phyloP scores from a whole-genome alignment of 208 protist species.

The Phytomonas sp. region DNA sequence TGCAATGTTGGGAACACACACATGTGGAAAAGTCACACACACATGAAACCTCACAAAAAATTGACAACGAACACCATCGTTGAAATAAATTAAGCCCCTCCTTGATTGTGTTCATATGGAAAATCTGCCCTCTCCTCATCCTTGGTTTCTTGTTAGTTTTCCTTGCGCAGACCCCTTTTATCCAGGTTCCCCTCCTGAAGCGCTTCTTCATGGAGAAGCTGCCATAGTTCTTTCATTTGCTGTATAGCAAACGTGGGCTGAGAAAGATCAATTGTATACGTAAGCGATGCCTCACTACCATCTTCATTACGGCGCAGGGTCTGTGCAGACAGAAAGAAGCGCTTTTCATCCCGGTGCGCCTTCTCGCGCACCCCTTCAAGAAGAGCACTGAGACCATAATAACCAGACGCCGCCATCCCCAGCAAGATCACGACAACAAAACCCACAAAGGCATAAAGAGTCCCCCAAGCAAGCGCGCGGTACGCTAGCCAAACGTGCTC shows the following conservation, averaged over 20 bases:
- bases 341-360: constrained; percentile 27
- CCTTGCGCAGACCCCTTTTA: no score
- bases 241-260: constrained; percentile 23
- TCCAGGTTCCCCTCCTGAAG: neutral
- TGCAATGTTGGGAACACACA: neutral
- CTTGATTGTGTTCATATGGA: no score
- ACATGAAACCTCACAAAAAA: constrained; percentile 3
- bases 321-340: constrained; percentile 12
- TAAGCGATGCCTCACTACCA: constrained; percentile 20
- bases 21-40: neutral
- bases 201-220: constrained; percentile 20
- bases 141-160: no score
- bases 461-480: constrained; percentile 58
- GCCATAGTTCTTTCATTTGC: constrained; percentile 56
- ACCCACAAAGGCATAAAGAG: constrained; percentile 49
- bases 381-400: constrained; percentile 28
- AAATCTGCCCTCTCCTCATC: no score
- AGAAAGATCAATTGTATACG: constrained; percentile 58
- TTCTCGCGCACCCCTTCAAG: constrained; percentile 33
- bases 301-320: neutral
- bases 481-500: constrained; percentile 66
- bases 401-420: constrained; percentile 56
- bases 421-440: constrained; percentile 23
- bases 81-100: no score
- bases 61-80: no score